Evolutionary conservation across 192 early-diverging fungal species (phyloP).

Genomic region (Umbelopsis ramanniana): DNA sequence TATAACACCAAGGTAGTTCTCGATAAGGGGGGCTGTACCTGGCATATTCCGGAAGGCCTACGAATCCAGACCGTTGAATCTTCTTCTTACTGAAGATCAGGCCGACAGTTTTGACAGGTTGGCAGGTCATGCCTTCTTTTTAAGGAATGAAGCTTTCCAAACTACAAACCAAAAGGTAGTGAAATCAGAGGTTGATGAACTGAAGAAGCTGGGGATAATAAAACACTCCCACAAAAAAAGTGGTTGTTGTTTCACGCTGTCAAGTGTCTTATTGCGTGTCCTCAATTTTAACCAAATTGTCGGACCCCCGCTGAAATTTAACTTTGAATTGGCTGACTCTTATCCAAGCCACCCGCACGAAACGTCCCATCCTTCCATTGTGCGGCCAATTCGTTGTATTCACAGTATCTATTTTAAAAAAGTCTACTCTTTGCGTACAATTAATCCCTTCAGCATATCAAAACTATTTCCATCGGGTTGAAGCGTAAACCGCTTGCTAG

Average conservation of each 20-base stretch:
- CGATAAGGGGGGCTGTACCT: constrained; percentile 22
- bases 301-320: no score
- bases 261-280: no score
- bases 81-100: constrained; percentile 39
- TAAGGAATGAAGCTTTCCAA: background rate
- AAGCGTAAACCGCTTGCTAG: constrained; percentile 63
- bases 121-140: constrained; percentile 11
- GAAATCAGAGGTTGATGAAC: no score
- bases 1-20: background rate
- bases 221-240: background rate
- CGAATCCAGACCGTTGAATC: constrained; percentile 38
- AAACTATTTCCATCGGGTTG: constrained; percentile 98
- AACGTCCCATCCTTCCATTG: background rate
- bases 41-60: constrained; percentile 41
- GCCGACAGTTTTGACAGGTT: constrained; percentile 35
- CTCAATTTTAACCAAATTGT: no score
- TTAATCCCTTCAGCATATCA: constrained; percentile 94
- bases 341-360: no score
- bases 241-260: background rate
- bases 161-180: background rate
- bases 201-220: background rate
- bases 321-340: no score
- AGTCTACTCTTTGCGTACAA: constrained; percentile 66
- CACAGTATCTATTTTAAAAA: no score
- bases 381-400: no score